Evolutionary conservation across 768 basidiomycete species (phyloP), one percentile per base, ranked within the genome.

Genomic region (Leccinum broughii): DNA sequence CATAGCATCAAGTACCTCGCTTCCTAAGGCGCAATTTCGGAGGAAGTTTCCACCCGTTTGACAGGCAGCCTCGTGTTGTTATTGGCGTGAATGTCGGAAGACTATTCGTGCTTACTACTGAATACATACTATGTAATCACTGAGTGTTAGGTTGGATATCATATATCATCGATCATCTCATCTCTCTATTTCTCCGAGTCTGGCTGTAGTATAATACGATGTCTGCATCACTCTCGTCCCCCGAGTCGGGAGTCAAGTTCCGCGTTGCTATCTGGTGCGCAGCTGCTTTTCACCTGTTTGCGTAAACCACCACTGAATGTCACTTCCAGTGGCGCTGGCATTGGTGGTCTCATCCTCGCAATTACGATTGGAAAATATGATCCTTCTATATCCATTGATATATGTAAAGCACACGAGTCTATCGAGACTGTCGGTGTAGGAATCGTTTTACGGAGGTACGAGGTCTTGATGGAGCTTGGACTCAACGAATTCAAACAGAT

Each of bases 321-420:
- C 20, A 20, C 11, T 20, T 22, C 1, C 59, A 79, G 72, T 60
- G 77, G 73, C 34, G 78, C 72, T 15, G 80, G 78, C 1, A 77
- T 81, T 46, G 78, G 75, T 20, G 80, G 81, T 11, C 70, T 82
- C 11, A 71, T 76, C 0, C 74, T 83, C 17, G 77, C 81, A 0
- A 70, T 71, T n/a, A 69, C 75, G 5, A 70, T 80, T 26, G 73
- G 68, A 32, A 67, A 66, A 50, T 73, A 73, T 48, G 64, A 76
- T 64, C 56, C 59, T 14, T 64, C 62, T 3, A 62, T 80, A 10
- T 68, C 75, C 54, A 73, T 80, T 8, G 71, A 78, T 59, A 56
- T 83, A 1, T 84, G 82, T 63, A 83, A 84, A 69, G 74, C 79
- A 3, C 77, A 75, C 14, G 58, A 72, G 2, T 74, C 76, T 26